phyloP scores from a whole-genome alignment of 331 rosid genomes.

The Dryas integrifolia region DNA sequence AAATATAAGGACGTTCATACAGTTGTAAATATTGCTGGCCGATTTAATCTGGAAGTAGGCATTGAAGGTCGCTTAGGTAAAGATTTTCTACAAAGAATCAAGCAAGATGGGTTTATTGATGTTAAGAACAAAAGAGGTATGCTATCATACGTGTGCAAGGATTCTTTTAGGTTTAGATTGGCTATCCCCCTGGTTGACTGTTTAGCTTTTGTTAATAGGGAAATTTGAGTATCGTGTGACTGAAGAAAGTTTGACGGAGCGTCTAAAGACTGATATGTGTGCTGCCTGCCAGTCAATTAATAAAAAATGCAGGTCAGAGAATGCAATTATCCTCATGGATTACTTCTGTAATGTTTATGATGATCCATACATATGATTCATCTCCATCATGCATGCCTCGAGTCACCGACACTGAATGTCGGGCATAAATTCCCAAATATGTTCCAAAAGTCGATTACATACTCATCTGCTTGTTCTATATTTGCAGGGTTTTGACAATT shows the following conservation, averaged over 20 bases:
- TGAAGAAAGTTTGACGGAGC: conserved; percentile 83
- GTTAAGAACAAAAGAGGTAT: conserved; percentile 75
- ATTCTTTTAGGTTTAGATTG: neutral
- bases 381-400: neutral
- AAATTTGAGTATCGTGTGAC: conserved; percentile 60
- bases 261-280: conserved; percentile 58
- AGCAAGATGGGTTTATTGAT: conserved; percentile 69
- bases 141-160: conserved; percentile 7
- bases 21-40: conserved; percentile 84
- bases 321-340: neutral
- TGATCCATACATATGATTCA: neutral
- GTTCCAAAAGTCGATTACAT: neutral
- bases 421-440: neutral
- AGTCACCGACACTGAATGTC: neutral
- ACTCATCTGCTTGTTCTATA: neutral
- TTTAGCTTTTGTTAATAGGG: conserved; percentile 38
- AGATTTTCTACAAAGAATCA: conserved; percentile 66
- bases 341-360: conserved; percentile 2
- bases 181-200: neutral
- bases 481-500: conserved; percentile 72
- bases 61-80: conserved; percentile 85
- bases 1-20: conserved; percentile 54
- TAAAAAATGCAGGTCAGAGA: conserved; percentile 60
- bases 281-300: conserved; percentile 57
- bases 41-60: conserved; percentile 71